A percentile compares a stretch with the other conserved stretches of the same genome.
These are phyloP conservation scores for Ceratobasidium sp. DNA, from an alignment of 1,284 basidiomycete species.

Conservation along the genomic window DNA sequence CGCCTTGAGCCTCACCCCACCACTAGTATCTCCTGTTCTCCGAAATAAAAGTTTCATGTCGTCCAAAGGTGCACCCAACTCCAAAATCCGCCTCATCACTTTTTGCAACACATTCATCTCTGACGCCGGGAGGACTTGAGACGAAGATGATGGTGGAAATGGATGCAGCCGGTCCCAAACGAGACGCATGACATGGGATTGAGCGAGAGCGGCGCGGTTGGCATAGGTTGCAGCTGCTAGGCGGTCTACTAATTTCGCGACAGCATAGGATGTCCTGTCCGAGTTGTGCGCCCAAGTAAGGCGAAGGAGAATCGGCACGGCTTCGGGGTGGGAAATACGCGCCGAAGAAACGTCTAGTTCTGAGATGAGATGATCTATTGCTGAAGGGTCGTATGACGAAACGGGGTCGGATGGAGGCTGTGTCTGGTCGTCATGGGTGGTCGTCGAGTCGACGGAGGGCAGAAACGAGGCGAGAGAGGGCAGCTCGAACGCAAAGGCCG, in stretches of 20 bases:
- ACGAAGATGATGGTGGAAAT: constrained; percentile 44
- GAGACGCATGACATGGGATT: constrained; percentile 63
- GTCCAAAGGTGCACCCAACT: constrained; percentile 72
- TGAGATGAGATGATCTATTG: constrained; percentile 48
- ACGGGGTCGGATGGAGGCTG: constrained; percentile 55
- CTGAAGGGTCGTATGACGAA: constrained; percentile 56
- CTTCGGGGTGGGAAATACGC: constrained; percentile 42
- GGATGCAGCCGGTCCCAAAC: constrained; percentile 57
- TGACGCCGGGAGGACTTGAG: constrained; percentile 19
- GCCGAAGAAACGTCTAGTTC: constrained; percentile 42
- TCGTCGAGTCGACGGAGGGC: constrained; percentile 11
- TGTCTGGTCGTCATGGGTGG: constrained; percentile 57
- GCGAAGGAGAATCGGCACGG: constrained; percentile 45
- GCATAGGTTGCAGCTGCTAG: constrained; percentile 68
- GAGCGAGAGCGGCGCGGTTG: constrained; percentile 72
- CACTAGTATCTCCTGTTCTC: constrained; percentile 52
- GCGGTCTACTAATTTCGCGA: constrained; percentile 70
- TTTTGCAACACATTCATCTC: constrained; percentile 60
- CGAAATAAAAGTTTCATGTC: constrained; percentile 71
- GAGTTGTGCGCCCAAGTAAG: constrained; percentile 35
- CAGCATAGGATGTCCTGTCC: constrained; percentile 53
- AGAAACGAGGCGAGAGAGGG: constrained; percentile 34
- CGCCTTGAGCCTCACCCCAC: constrained; percentile 3
- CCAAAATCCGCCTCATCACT: constrained; percentile 69
- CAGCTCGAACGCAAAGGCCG: constrained; percentile 36